These are phyloP conservation scores for Irpex lacteus DNA, from an alignment of 1,284 basidiomycete species.

Conservation along the genomic window DNA sequence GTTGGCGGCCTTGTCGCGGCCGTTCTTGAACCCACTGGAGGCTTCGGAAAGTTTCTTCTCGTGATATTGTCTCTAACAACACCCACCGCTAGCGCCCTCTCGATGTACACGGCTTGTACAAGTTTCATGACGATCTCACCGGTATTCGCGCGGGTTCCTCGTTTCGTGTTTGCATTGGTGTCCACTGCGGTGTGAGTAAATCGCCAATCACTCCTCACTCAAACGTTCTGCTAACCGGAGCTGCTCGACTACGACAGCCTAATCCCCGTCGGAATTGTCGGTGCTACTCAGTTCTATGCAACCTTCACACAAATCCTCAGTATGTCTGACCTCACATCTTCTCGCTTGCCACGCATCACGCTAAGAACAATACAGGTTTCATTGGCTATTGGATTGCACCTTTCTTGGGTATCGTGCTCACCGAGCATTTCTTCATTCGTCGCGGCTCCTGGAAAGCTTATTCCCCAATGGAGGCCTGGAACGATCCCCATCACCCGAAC, in stretches of 20 bases:
- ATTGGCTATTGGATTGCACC: constrained; percentile 64
- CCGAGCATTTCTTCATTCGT: constrained; percentile 59
- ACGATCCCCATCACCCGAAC: constrained; percentile 29
- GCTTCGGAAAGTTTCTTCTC: constrained; percentile 58
- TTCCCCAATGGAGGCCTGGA: constrained; percentile 37
- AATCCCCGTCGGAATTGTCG: constrained; percentile 58
- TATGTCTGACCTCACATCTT: constrained; percentile 24
- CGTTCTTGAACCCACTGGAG: constrained; percentile 40
- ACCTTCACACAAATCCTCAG: constrained; percentile 56
- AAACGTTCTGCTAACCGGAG: not conserved
- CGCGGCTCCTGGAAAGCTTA: constrained; percentile 30
- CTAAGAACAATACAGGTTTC: constrained; percentile 31
- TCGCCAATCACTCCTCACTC: not conserved
- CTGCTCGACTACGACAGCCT: constrained; percentile 33
- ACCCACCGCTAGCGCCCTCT: constrained; percentile 62
- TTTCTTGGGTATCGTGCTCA: constrained; percentile 50
- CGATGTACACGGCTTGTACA: constrained; percentile 76
- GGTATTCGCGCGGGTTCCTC: constrained; percentile 56
- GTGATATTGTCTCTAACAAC: constrained; percentile 54
- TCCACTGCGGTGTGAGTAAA: constrained; percentile 62
- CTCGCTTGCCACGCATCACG: too few relatives aligned
- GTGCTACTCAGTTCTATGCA: constrained; percentile 54
- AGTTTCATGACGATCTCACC: constrained; percentile 71
- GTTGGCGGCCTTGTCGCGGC: constrained; percentile 48
- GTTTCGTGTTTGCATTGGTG: constrained; percentile 69